Conservation (phyloP, 495 filamentous ascomycete genomes). For the Podospora conica region DNA sequence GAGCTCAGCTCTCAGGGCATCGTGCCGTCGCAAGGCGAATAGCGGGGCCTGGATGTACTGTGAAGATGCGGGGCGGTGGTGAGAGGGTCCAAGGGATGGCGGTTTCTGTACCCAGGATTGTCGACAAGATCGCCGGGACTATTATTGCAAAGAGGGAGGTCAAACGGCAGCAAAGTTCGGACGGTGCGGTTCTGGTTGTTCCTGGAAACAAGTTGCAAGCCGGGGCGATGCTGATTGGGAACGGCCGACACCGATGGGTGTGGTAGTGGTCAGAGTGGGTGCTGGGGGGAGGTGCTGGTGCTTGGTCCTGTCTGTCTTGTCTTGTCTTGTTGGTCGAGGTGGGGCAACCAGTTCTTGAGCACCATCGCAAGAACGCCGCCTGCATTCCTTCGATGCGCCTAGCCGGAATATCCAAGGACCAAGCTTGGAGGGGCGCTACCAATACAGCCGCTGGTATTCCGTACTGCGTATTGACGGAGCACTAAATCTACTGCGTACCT, state of each 20-base stretch:
- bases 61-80: no score
- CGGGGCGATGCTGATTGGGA: background rate
- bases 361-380: background rate
- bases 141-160: background rate
- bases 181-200: background rate
- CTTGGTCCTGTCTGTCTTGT: no score
- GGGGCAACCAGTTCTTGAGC: background rate
- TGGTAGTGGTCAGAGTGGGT: background rate
- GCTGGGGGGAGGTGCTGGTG: no score
- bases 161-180: background rate
- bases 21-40: background rate
- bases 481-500: no score
- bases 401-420: background rate
- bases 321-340: background rate
- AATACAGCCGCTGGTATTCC: background rate
- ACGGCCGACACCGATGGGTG: background rate
- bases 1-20: slow-evolving; percentile 7
- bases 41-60: background rate
- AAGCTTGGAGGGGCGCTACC: background rate
- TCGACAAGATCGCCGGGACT: background rate
- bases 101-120: background rate
- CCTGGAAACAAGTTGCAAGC: background rate
- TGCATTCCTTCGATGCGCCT: background rate
- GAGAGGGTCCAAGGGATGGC: no score
- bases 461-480: background rate